Conservation (phyloP, 208 protist genomes). For the Trypanosoma mega region DNA sequence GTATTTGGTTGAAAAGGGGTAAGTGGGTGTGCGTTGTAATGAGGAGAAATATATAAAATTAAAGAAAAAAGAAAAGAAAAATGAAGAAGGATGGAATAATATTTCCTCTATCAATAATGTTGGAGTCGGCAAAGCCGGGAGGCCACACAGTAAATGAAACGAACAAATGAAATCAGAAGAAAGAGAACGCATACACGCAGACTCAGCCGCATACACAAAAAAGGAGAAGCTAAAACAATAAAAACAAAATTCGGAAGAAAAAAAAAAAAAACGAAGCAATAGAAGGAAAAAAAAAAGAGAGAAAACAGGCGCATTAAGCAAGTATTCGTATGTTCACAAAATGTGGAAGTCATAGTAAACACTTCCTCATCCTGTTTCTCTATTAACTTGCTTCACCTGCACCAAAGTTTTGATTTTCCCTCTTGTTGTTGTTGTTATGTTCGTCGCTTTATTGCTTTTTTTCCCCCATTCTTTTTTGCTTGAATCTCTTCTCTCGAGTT, state of each 20-base stretch:
- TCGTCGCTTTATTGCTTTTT: background rate
- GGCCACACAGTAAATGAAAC: background rate
- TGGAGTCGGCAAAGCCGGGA: no score
- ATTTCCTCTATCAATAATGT: no score
- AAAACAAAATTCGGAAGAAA: slow-evolving; percentile 1
- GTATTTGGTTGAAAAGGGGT: no score
- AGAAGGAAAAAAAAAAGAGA: background rate
- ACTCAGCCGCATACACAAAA: background rate
- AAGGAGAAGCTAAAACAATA: background rate
- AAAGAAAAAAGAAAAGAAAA: no score
- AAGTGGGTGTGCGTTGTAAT: no score
- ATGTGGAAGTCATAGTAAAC: no score
- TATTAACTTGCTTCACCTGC: background rate
- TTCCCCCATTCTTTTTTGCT: background rate
- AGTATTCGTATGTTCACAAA: no score
- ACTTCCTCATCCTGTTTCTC: no score
- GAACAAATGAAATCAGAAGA: background rate
- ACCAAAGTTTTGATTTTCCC: background rate
- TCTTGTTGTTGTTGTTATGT: background rate
- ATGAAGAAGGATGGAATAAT: no score
- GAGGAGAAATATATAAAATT: no score
- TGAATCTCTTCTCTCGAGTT: background rate
- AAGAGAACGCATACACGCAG: background rate
- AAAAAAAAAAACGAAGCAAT: background rate
- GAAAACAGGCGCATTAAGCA: background rate